Evolutionary conservation across 768 basidiomycete genomes (phyloP), one percentile per base, ranked within the genome.

Genomic region (Kwoniella sp.): DNA sequence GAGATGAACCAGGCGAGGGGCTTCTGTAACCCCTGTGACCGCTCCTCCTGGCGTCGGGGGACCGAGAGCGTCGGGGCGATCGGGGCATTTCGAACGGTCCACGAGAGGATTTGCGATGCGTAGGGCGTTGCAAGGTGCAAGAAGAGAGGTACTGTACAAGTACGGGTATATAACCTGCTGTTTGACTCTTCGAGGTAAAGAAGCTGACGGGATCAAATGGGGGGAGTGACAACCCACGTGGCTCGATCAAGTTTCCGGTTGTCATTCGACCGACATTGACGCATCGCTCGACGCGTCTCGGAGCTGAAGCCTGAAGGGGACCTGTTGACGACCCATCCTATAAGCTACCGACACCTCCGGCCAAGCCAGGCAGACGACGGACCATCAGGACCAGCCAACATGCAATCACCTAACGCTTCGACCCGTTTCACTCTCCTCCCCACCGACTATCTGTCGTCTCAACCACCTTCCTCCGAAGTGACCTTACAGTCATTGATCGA

Each of bases 401-500:
- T 47, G 45, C 42, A 47, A 19, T 49, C 46, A 9, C 47, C 47
- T 9, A 39, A 46, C 17, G 19, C 53, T n/a, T 42, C 53, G 1
- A 27, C 53, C 5, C 46, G 47, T 12, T 55, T 55, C 46, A 49
- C 53, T 28, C 36, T 55, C 9, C 47, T 55, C n/a, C 47, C 53
- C 3, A 55, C 53, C 11, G 32, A 29, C 23, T 49, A 55, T 25
- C 45, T 55, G 22, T 39, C 53, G 12, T 48, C 57, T 2, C 55
- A 60, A 32, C 51, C 56, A 23, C 45, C 59, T 14, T 45, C 50
- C 11, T 53, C 53, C 2, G 64, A 70, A 32, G 67, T 62, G 3
- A 69, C 67, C 6, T 55, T 73, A 9, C 60, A 62, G 37, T 50
- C 59, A 7, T 53, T 71, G 19, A 52, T 73, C 10, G 68, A 64